Base-by-base conservation (phyloP, 2,329 filamentous ascomycete genomes). In the Fusarium proliferatum region DNA sequence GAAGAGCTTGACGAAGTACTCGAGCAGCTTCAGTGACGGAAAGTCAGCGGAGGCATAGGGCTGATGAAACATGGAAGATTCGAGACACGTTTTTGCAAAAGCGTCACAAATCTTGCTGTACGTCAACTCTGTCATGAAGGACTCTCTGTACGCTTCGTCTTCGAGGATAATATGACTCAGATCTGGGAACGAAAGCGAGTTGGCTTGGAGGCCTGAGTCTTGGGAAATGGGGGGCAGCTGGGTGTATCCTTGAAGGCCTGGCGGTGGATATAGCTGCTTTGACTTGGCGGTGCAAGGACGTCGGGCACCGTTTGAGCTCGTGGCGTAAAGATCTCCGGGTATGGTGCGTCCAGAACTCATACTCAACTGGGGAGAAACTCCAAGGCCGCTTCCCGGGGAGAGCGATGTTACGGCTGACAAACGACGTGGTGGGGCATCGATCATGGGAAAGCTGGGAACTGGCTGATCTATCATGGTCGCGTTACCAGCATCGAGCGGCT, bases 1-100 rank as follows among this genome's bases (percentile, higher is more conserved):
- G 51, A 78, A 83, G 1, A 82, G 73, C 9, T 65, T 74, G 30
- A 79, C 68, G 42, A 81, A 82, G n/a, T 78, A 72, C 45, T 81
- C 76, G 39, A 82, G 57, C 4, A 80, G 70, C 10, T 64, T 60
- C 6, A 74, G 57, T 19, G 71, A 62, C 8, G 79, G 81, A 48
- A 82, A 81, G 17, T 74, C 48, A 4, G 38, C 9, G 6, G 60
- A 57, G 4, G n/a, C 6, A 23, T 41, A 38, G 39, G 66, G 6
- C 42, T 68, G 6, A 38, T 56, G 15, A 11, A 71, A 73, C 5
- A 60, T 59, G 15, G 42, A 21, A 2, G 55, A 38, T 9, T 72
- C 61, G 5, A 74, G 28, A 26, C 73, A 76, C 0, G 66, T 38
- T 13, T 39, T 43, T 3, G 8, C 39, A 11, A 76, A 76, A 3